These are phyloP conservation scores for Panaeolus papilionaceus DNA, from an alignment of 768 basidiomycete species.

Conservation along the genomic window DNA sequence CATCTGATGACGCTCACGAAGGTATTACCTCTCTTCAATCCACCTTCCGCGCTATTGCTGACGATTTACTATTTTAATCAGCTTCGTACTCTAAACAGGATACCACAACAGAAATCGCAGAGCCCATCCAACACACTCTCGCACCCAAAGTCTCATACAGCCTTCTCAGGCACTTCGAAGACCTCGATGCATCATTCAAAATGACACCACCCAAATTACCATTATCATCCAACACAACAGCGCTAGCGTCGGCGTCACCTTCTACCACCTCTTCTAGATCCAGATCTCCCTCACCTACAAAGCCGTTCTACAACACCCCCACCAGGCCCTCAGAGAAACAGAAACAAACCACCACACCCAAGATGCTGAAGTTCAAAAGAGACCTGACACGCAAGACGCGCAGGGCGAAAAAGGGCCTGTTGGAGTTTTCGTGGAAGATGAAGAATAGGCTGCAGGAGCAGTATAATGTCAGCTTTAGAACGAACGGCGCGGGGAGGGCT, in stretches of 20 bases:
- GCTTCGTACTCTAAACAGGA: background rate
- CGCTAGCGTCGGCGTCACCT: background rate
- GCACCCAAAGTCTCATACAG: slow-evolving; percentile 2
- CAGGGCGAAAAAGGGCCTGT: slow-evolving; percentile 2
- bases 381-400: background rate
- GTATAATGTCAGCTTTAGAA: background rate
- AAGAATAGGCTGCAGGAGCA: slow-evolving; percentile 5
- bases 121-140: background rate
- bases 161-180: slow-evolving; percentile 1
- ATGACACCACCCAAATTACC: background rate
- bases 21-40: background rate
- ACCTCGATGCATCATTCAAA: background rate
- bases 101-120: background rate
- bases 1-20: background rate
- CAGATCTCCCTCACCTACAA: background rate
- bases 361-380: slow-evolving; percentile 11
- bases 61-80: background rate
- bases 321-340: background rate
- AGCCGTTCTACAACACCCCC: background rate
- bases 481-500: background rate
- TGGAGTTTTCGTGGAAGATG: slow-evolving; percentile 10
- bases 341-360: slow-evolving; percentile 2
- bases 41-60: background rate
- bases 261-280: background rate
- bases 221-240: background rate